Evolutionary conservation across 257 asterid species (phyloP).

Genomic region (Buddleja alternifolia): DNA sequence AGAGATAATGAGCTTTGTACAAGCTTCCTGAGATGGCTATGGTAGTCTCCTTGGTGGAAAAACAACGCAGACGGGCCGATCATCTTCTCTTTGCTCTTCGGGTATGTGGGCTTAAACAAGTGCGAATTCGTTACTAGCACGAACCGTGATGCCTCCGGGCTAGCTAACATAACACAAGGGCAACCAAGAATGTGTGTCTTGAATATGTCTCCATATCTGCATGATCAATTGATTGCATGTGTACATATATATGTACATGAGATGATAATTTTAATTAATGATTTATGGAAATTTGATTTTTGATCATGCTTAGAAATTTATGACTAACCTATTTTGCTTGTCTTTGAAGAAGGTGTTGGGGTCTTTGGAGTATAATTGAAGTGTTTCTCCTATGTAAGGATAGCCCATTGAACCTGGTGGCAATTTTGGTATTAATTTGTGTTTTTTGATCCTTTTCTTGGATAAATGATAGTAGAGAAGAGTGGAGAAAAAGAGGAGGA

Average conservation of each 20-base stretch:
- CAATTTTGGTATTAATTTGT: constrained; percentile 31
- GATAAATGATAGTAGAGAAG: constrained; percentile 45
- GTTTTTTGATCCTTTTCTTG: constrained; percentile 30
- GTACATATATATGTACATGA: too few relatives aligned
- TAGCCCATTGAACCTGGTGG: constrained; percentile 93
- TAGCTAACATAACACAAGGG: constrained; percentile 81
- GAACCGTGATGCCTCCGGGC: constrained; percentile 75
- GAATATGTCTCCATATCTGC: constrained; percentile 79
- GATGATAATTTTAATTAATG: too few relatives aligned
- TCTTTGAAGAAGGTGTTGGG: constrained; percentile 64
- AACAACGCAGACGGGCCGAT: constrained; percentile 77
- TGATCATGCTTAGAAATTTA: too few relatives aligned
- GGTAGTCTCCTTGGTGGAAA: constrained; percentile 77
- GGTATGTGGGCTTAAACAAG: constrained; percentile 77
- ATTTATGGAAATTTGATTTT: too few relatives aligned
- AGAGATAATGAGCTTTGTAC: constrained; percentile 61
- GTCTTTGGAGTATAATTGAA: constrained; percentile 68
- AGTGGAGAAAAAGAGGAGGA: constrained; percentile 54
- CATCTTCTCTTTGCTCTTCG: constrained; percentile 86
- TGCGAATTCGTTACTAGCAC: constrained; percentile 67
- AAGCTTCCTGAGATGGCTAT: constrained; percentile 52
- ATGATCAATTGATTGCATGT: constrained; percentile 15
- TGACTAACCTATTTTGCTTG: constrained; percentile 55
- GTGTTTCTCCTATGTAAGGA: constrained; percentile 79
- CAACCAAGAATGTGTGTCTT: constrained; percentile 78